A percentile compares a stretch with the other conserved stretches of the same genome.
Conservation (phyloP, 768 basidiomycete species). For the Lactarius quietus region DNA sequence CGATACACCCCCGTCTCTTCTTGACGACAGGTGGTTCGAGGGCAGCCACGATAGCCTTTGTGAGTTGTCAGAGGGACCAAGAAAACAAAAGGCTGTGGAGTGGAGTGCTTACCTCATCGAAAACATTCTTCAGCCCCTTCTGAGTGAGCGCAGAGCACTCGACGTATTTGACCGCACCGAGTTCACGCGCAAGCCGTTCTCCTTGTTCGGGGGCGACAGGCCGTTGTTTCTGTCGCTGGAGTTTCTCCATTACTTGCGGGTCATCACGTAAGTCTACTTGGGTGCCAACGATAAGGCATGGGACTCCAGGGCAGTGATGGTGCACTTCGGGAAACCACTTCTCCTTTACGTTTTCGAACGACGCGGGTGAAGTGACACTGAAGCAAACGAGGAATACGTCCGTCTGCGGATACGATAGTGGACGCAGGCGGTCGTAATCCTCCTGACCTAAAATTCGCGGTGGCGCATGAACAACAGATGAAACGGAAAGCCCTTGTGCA, state of each 20-base stretch:
- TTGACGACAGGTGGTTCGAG: slow-evolving; percentile 94
- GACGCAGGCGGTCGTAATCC: slow-evolving; percentile 99
- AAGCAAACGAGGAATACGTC: slow-evolving; percentile 99
- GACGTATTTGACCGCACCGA: slow-evolving; percentile 98
- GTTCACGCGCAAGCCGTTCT: slow-evolving; percentile 91
- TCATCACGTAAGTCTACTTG: slow-evolving; percentile 98
- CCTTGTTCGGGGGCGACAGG: slow-evolving; percentile 87
- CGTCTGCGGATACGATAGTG: slow-evolving; percentile 98
- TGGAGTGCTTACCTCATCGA: slow-evolving; percentile 81
- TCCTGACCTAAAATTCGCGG: slow-evolving; percentile 72
- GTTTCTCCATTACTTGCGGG: slow-evolving; percentile 88
- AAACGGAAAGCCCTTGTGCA: background rate
- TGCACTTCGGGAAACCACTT: slow-evolving; percentile 99
- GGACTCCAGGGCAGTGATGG: slow-evolving; percentile 98
- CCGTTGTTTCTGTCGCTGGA: slow-evolving; percentile 93
- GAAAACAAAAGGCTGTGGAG: background rate
- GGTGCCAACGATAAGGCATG: slow-evolving; percentile 98
- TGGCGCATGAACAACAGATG: slow-evolving; percentile 20
- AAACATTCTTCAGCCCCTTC: slow-evolving; percentile 99
- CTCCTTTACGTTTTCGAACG: slow-evolving; percentile 99
- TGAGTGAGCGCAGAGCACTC: slow-evolving; percentile 99
- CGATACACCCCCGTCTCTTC: slow-evolving; percentile 74
- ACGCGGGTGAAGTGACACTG: slow-evolving; percentile 96
- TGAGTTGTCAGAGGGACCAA: slow-evolving; percentile 1
- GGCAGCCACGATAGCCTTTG: slow-evolving; percentile 95